Evolutionary conservation across 768 basidiomycete genomes (phyloP).

Genomic region (Mycena rosella): DNA sequence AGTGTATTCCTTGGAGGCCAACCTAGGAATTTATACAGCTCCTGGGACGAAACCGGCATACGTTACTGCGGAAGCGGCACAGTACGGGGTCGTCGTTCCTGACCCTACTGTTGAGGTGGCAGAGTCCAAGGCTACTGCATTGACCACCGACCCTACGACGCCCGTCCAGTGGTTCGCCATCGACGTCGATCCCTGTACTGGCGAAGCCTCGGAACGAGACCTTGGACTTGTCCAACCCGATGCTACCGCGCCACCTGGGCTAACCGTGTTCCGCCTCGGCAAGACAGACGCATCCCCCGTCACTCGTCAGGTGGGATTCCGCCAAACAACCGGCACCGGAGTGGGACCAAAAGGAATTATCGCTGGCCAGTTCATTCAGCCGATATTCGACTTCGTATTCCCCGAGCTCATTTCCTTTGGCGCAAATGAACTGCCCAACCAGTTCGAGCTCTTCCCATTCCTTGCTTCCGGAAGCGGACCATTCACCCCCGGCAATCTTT

Average conservation of each 20-base stretch:
- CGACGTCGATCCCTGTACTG: neutral
- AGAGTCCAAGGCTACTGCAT: too few species aligned
- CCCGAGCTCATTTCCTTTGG: constrained; percentile 38
- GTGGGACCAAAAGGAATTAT: constrained; percentile 36
- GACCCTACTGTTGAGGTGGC: neutral
- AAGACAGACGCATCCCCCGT: constrained; percentile 31
- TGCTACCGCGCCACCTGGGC: neutral
- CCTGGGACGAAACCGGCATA: neutral
- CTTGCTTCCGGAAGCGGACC: constrained; percentile 37
- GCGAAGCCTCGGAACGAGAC: constrained; percentile 21
- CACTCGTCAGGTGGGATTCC: constrained; percentile 37
- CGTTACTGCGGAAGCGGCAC: neutral
- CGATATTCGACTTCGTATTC: constrained; percentile 34
- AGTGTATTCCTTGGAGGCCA: neutral
- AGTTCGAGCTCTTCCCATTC: constrained; percentile 38
- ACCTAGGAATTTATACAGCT: neutral
- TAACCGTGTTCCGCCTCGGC: constrained; percentile 20
- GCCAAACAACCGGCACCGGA: constrained; percentile 6
- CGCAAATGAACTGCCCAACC: constrained; percentile 23
- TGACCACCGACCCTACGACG: too few species aligned
- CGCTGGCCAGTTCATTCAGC: constrained; percentile 38
- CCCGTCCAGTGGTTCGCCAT: neutral
- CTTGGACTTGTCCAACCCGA: constrained; percentile 11
- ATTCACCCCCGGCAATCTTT: constrained; percentile 36
- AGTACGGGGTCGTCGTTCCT: neutral